These are phyloP conservation scores for Ochetophila trinervis DNA, from an alignment of 306 rosid genomes.

Conservation along the genomic window DNA sequence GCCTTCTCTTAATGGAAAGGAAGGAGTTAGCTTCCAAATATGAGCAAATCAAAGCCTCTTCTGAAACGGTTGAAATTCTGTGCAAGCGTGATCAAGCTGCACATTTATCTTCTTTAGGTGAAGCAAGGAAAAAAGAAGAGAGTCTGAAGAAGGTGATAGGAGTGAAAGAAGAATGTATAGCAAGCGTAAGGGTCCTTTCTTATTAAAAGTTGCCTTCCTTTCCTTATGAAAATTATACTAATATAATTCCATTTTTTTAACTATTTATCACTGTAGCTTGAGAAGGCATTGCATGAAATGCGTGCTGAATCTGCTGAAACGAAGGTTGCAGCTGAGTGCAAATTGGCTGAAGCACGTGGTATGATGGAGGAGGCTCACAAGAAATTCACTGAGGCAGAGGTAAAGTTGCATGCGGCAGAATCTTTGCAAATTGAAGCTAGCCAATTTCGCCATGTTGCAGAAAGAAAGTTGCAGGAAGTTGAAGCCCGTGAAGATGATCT, in stretches of 20 bases:
- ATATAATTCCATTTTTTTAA: not conserved
- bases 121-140: slow-evolving; percentile 78
- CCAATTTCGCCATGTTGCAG: slow-evolving; percentile 61
- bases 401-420: slow-evolving; percentile 64
- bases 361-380: slow-evolving; percentile 68
- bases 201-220: not conserved
- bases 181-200: slow-evolving; percentile 52
- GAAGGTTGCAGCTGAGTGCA: slow-evolving; percentile 84
- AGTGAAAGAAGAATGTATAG: slow-evolving; percentile 87
- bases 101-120: slow-evolving; percentile 56
- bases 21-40: slow-evolving; percentile 57
- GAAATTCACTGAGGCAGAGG: slow-evolving; percentile 66
- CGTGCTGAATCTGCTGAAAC: slow-evolving; percentile 92
- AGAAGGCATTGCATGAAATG: slow-evolving; percentile 87
- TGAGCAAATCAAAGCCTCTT: slow-evolving; percentile 56
- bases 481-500: slow-evolving; percentile 96
- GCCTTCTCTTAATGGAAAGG: slow-evolving; percentile 86
- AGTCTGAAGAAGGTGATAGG: slow-evolving; percentile 64
- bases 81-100: slow-evolving; percentile 63
- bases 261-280: slow-evolving; percentile 54
- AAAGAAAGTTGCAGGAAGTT: slow-evolving; percentile 83
- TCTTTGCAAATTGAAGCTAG: slow-evolving; percentile 70
- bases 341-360: slow-evolving; percentile 60
- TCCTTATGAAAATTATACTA: not conserved
- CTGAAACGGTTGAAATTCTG: slow-evolving; percentile 59